phyloP scores from a whole-genome alignment of 208 protist species.

The Jaenimonas drosophilae region DNA sequence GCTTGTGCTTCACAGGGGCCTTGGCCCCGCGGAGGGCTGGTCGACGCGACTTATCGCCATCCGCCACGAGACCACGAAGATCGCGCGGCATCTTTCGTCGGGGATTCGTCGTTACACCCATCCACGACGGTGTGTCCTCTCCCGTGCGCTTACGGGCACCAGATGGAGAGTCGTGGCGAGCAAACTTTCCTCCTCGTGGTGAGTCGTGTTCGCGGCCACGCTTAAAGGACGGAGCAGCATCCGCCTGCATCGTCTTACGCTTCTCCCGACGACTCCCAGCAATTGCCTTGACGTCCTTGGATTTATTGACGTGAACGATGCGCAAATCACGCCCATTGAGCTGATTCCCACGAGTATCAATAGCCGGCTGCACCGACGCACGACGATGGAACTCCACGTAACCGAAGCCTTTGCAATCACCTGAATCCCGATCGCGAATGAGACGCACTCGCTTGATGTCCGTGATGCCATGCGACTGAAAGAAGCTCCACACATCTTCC shows the following conservation, averaged over 20 bases:
- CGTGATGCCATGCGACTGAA: constrained; percentile 58
- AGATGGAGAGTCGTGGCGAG: constrained; percentile 4
- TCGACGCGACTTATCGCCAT: too few relatives aligned
- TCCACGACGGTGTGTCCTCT: constrained; percentile 46
- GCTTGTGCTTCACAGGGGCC: constrained; percentile 60
- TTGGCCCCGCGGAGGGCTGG: constrained; percentile 34
- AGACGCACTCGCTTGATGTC: constrained; percentile 77
- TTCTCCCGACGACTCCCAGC: constrained; percentile 59
- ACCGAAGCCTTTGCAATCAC: constrained; percentile 82
- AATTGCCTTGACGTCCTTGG: constrained; percentile 48
- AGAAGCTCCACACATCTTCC: constrained; percentile 80
- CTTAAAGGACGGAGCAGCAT: too few relatives aligned
- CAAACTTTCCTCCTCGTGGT: background rate
- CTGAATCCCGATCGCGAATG: constrained; percentile 75
- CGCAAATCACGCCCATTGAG: constrained; percentile 70
- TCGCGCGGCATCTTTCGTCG: constrained; percentile 81
- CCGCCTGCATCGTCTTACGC: constrained; percentile 8
- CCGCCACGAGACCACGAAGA: constrained; percentile 57
- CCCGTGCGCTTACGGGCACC: constrained; percentile 4
- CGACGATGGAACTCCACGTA: constrained; percentile 78
- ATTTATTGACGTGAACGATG: constrained; percentile 83
- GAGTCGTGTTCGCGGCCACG: too few relatives aligned
- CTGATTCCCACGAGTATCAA: constrained; percentile 44
- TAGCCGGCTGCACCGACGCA: constrained; percentile 44
- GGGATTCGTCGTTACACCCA: constrained; percentile 78